Evolutionary conservation across 2,329 filamentous ascomycete genomes (phyloP), one percentile per base, ranked within the genome.

Genomic region (Neopestalotiopsis sp.): DNA sequence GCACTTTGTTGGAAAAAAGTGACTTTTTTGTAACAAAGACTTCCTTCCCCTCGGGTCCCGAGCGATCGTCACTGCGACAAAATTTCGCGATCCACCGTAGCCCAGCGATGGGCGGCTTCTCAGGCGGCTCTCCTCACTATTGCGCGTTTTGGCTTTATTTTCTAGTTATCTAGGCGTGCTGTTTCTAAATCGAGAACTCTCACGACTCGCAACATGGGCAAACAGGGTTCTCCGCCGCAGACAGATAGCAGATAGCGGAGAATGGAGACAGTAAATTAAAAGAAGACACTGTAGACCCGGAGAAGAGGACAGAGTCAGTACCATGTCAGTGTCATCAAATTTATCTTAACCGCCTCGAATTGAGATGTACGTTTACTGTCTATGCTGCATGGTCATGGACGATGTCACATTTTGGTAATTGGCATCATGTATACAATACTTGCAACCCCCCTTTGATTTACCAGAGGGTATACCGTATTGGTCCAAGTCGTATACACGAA

Each of bases 151-250:
- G 45, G 17, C 34, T 38, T 38, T 53, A 53, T 20, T 53, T 17
- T 7, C n/a, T 13, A 49, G 45, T 20, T 53, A 20, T 53, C 45
- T 53, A 4, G 13, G 6, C 10, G 6, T 17, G 45, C 45, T 53
- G 45, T 53, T 53, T 53, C 45, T 53, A 53, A 53, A 53, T 53
- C 45, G 45, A 53, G 45, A 53, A 12, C 20, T 53, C n/a, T 53
- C 14, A 20, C 20, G 45, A 53, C 45, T 53, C 45, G 45, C 45
- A 17, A 53, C 3, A 28, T 28, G 24, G 24, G 24, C 24, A 28
- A 28, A 28, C 45, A 53, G 45, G 45, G 45, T 53, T 53, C 17
- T n/a, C 7, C 45, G n/a, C 45, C 20, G 45, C 45, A 53, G 45
- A 38, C 34, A 38, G 24, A 28, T 28, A 28, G 24, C 24, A 38